These are phyloP conservation scores for Extremus antarcticus DNA, from an alignment of 495 filamentous ascomycete species.

Conservation along the genomic window DNA sequence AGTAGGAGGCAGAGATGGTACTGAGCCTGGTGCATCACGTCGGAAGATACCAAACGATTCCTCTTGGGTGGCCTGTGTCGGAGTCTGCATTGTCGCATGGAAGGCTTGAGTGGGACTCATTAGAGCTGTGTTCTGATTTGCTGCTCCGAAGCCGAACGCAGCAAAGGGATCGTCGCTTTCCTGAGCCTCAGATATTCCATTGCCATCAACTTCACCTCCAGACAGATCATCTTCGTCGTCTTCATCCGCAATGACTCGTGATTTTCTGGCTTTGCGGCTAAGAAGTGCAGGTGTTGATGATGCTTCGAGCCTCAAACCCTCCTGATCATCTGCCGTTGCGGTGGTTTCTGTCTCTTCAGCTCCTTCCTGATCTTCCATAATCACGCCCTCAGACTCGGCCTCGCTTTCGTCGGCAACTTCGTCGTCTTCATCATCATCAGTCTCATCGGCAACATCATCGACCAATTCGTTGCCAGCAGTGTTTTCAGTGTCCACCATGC, in stretches of 20 bases:
- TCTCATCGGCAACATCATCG: conserved; percentile 28
- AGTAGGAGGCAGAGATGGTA: conserved; percentile 16
- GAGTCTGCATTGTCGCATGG: conserved; percentile 71
- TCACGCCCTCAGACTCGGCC: conserved; percentile 26
- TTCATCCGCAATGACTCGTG: conserved; percentile 22
- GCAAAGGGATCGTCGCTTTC: conserved; percentile 24
- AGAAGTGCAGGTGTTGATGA: neutral
- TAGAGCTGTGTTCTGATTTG: conserved; percentile 4
- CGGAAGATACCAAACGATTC: conserved; percentile 42
- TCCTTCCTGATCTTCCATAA: conserved; percentile 20
- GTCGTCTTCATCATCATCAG: conserved; percentile 30
- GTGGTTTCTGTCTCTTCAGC: conserved; percentile 15
- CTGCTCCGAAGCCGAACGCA: conserved; percentile 29
- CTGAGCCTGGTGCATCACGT: conserved; percentile 43
- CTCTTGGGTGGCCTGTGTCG: conserved; percentile 20
- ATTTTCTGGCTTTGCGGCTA: conserved; percentile 1
- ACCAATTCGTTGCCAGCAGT: conserved; percentile 25
- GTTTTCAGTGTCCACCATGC: conserved; percentile 30
- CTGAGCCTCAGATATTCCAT: neutral
- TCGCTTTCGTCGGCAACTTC: conserved; percentile 34
- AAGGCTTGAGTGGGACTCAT: conserved; percentile 87
- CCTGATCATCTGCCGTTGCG: neutral
- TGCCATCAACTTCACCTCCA: neutral
- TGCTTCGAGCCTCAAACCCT: neutral
- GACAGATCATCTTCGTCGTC: conserved; percentile 23